Base-by-base conservation (phyloP, 163 green algal genomes). In the Scenedesmus sp. region DNA sequence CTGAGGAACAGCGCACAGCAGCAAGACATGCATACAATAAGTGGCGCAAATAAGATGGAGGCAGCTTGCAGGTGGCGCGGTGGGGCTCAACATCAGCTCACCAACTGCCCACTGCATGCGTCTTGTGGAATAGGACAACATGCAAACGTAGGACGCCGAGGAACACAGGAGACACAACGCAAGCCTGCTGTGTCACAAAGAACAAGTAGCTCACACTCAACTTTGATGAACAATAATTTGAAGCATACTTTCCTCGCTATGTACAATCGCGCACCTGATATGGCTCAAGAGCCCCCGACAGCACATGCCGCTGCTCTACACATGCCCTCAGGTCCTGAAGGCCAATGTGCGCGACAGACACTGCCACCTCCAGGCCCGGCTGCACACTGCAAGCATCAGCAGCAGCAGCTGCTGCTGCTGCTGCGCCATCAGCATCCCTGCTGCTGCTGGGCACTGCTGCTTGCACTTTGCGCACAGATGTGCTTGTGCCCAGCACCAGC, bases 301-400 rank as follows among this genome's bases (percentile, higher is more conserved):
- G 91, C 82, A 95, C 93, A 52, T 93, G 86, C 4, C 94, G 92
- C 86, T 95, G 94, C 91, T 95, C 94, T 18, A 94, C 82, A 73
- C 86, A 92, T n/a, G 92, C 89, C 34, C 94, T 90, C 77, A 95
- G 84, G 54, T 95, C 94, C 55, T 92, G 74, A 54, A 96, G 13
- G 1, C 60, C 57, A 3, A 94, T 20, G 46, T 94, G 90, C 2
- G 59, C 90, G 0, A 90, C 70, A 52, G 84, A 90, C 23, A 62
- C 90, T 64, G 67, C 10, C 1, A 79, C 20, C 74, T 87, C 55
- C 46, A 54, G 13, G 23, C 89, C 81, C 23, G 82, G 13, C 55
- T n/a, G 59, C 13, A 16, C 60, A 15, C 8, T 16, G 26, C 12
- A 1, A 54, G 1, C 84, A 20, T 59, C 59, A 62, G 26, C 84